Evolutionary conservation across 495 filamentous ascomycete species (phyloP), one percentile per base, ranked within the genome.

Genomic region (Daldinia decipiens): DNA sequence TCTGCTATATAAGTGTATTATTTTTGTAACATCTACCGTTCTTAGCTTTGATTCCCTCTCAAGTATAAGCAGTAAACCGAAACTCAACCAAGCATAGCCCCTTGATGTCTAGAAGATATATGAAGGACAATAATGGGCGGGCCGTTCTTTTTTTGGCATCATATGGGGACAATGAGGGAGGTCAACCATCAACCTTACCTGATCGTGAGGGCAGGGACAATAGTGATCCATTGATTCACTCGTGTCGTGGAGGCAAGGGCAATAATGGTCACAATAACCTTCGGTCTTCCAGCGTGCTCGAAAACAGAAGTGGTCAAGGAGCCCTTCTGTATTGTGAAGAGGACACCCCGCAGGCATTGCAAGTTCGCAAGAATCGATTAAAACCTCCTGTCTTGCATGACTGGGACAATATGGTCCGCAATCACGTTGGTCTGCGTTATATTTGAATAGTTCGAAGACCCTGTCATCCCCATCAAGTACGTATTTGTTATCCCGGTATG

Each of bases 231-330:
- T 19, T 7, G 8, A 24, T 5, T 2, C 12, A 24, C 7, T 4
- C 12, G 8, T 24, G 21, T 69, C 57, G 21, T 73, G 70, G 12
- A 11, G 15, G 21, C 70, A 73, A 29, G 65, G 70, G n/a, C 70
- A 73, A 26, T 73, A 73, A 53, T 73, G 70, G 15, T 73, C 70
- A 2, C 40, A 2, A 47, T 47, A 47, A 4, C n/a, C 40, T 9
- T 19, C n/a, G 19, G 40, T 17, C n/a, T 19, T 47, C 11, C 9
- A 29, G 2, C 26, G 21, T 12, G 45, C 11, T 11, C 11, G 24
- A 21, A 0, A 59, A 31, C 71, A 73, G 27, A 67, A 73, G 54
- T 73, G 71, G 17, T 73, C 71, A 2, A 63, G 11, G 8, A 70
- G 29, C 5, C 45, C 55, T 21, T 53, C 36, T 0, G 53, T 64